Conservation (phyloP, 495 filamentous ascomycete species). For the Cercophora newfieldiana region DNA sequence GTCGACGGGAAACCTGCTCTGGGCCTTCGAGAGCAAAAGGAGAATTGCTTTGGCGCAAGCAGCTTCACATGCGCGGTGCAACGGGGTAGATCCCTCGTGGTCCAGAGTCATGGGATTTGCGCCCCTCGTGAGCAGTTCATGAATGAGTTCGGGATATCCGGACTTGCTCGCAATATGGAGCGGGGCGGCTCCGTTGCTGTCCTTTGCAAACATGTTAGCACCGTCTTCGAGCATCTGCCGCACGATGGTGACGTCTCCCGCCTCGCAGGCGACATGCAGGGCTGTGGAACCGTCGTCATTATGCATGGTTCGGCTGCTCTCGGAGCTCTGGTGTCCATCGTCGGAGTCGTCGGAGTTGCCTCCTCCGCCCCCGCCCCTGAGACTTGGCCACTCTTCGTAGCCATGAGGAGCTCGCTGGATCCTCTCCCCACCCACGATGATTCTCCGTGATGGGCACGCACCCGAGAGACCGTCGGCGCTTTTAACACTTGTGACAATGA, state of each 20-base stretch:
- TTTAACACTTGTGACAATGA: neutral
- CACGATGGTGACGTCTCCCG: neutral
- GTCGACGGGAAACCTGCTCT: neutral
- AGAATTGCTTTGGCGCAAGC: neutral
- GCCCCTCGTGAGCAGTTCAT: neutral
- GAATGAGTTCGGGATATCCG: neutral
- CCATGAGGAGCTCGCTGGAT: neutral
- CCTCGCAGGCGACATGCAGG: neutral
- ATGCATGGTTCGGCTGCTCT: neutral
- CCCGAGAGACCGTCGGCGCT: neutral
- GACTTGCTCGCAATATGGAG: neutral
- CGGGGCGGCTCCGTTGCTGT: neutral
- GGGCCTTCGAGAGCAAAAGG: neutral
- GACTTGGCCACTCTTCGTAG: neutral
- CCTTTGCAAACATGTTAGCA: neutral
- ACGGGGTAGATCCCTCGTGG: neutral
- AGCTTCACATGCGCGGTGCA: neutral
- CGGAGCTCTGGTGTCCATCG: neutral
- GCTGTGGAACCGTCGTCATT: neutral
- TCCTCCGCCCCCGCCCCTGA: neutral
- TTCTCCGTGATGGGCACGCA: neutral
- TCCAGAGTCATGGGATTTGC: neutral
- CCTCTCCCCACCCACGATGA: neutral
- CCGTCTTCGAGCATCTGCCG: neutral
- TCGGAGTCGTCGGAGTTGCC: neutral